Conservation (phyloP, 2,329 filamentous ascomycete species). For the Colletotrichum sidae region DNA sequence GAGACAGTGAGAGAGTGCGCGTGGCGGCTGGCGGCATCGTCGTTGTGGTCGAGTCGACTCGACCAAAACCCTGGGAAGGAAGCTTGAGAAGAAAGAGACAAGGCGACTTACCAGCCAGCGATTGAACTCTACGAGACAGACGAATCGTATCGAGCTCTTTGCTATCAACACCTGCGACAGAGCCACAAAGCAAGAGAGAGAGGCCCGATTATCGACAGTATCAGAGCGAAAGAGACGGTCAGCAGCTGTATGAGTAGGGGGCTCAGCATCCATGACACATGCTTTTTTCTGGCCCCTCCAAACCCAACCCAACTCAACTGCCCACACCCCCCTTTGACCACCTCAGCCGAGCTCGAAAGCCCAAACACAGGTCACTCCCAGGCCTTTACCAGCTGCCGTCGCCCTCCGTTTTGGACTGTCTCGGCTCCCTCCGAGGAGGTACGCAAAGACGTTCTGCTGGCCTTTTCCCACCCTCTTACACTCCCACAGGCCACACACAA, state of each 20-base stretch:
- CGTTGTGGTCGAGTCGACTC: too few relatives aligned
- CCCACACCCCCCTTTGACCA: background rate
- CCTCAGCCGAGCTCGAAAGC: slow-evolving; percentile 3
- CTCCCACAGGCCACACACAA: slow-evolving; percentile 4
- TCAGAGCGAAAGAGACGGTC: background rate
- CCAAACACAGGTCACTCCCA: slow-evolving; percentile 15
- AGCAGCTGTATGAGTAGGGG: slow-evolving; percentile 1
- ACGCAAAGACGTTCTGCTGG: background rate
- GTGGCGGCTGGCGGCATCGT: too few relatives aligned
- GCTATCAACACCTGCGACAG: background rate
- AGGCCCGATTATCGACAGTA: background rate
- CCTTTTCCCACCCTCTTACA: background rate
- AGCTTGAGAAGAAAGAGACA: too few relatives aligned
- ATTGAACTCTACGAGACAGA: too few relatives aligned
- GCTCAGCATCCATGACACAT: slow-evolving; percentile 18
- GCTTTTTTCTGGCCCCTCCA: slow-evolving; percentile 14
- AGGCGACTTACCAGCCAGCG: too few relatives aligned
- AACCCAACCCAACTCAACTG: slow-evolving; percentile 5
- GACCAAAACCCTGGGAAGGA: too few relatives aligned
- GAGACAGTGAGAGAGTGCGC: background rate
- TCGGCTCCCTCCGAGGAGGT: too few relatives aligned
- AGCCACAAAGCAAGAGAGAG: background rate
- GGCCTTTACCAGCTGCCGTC: background rate
- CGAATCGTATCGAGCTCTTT: too few relatives aligned
- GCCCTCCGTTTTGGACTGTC: too few relatives aligned